Evolutionary conservation across 306 rosid genomes (phyloP).

Genomic region (Canavalia gladiata): DNA sequence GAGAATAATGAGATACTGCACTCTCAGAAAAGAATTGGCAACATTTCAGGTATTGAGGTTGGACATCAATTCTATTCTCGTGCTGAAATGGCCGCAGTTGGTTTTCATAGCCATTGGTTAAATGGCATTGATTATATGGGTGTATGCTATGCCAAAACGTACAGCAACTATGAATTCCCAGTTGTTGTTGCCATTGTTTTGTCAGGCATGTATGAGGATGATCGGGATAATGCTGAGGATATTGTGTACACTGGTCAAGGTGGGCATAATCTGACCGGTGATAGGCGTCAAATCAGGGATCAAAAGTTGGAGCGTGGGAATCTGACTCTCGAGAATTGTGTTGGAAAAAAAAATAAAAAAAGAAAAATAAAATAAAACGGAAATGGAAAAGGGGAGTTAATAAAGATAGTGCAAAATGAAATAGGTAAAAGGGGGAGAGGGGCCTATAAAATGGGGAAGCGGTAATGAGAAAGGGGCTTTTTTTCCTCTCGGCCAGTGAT

Average conservation of each 20-base stretch:
- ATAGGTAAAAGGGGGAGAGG: no score
- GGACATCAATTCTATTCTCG: conserved; percentile 97
- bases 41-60: conserved; percentile 85
- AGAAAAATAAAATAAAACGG: no score
- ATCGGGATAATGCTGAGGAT: conserved; percentile 92
- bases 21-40: conserved; percentile 73
- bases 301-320: conserved; percentile 86
- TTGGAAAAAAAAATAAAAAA: no score
- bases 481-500: no score
- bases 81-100: conserved; percentile 96
- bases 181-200: conserved; percentile 89
- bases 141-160: conserved; percentile 61
- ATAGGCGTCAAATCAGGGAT: conserved; percentile 84
- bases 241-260: conserved; percentile 98
- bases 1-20: conserved; percentile 60
- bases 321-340: conserved; percentile 74
- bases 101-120: conserved; percentile 97
- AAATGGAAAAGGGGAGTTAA: no score
- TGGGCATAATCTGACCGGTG: conserved; percentile 86
- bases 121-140: conserved; percentile 96
- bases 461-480: no score
- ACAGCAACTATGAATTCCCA: conserved; percentile 64
- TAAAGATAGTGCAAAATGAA: no score
- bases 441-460: no score
- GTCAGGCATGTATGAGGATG: conserved; percentile 98